These are phyloP conservation scores for Lactarius akahatsu DNA, from an alignment of 768 basidiomycete species.

Conservation along the genomic window DNA sequence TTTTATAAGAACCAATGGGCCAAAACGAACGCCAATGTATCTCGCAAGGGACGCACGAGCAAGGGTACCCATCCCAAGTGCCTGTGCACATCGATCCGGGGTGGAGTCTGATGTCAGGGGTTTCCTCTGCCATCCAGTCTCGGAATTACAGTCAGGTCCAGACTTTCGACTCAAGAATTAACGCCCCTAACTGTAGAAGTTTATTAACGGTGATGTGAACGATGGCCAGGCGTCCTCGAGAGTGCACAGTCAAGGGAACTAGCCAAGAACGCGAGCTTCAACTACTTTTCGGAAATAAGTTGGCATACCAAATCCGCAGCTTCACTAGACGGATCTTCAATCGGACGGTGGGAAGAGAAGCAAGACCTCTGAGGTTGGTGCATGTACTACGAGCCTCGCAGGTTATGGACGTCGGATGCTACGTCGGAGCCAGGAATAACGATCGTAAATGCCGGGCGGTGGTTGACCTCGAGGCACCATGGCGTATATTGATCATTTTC, in stretches of 20 bases:
- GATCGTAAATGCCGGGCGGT: conserved; percentile 26
- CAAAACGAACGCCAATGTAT: not conserved
- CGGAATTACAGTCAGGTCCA: conserved; percentile 11
- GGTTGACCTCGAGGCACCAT: conserved; percentile 24
- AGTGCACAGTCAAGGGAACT: conserved; percentile 16
- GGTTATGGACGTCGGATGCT: conserved; percentile 20
- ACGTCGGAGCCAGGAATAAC: conserved; percentile 26
- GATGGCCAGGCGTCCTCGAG: conserved; percentile 6
- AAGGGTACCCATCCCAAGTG: conserved; percentile 8
- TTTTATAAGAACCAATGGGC: conserved; percentile 17
- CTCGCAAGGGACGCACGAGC: conserved; percentile 4
- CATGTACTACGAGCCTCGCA: conserved; percentile 23
- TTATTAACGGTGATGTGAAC: conserved; percentile 21
- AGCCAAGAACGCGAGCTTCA: conserved; percentile 13
- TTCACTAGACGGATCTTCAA: conserved; percentile 3
- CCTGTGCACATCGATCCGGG: conserved; percentile 14
- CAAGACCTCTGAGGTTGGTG: conserved; percentile 11
- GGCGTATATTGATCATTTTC: conserved; percentile 24
- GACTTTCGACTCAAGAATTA: conserved; percentile 2
- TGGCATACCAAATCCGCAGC: conserved; percentile 19
- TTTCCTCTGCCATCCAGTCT: conserved; percentile 6
- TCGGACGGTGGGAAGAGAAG: conserved; percentile 18
- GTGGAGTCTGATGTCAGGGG: conserved; percentile 16
- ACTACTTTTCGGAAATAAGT: conserved; percentile 18
- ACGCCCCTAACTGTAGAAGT: conserved; percentile 23